These are phyloP conservation scores for Pyricularia grisea DNA, from an alignment of 2,329 filamentous ascomycete species.

Conservation along the genomic window DNA sequence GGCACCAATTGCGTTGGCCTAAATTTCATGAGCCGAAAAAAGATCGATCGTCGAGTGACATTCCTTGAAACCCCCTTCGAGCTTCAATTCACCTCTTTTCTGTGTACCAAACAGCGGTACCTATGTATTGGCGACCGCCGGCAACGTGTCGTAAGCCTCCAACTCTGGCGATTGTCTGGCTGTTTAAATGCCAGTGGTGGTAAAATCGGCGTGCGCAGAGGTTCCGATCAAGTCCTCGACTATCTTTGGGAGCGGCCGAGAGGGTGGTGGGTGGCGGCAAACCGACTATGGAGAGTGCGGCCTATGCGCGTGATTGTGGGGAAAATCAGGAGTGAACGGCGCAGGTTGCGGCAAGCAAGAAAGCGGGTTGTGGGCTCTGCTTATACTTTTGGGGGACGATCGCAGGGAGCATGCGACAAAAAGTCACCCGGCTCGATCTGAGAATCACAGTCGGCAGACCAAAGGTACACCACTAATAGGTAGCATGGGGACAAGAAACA, in stretches of 20 bases:
- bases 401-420: not conserved
- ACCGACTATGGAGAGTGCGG: not conserved
- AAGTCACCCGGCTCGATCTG: not conserved
- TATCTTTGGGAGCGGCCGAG: not conserved
- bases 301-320: conserved; percentile 3
- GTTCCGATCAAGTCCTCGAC: not conserved
- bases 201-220: not conserved
- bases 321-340: not conserved
- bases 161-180: not conserved
- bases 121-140: not conserved
- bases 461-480: not conserved
- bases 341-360: not conserved
- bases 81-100: not conserved
- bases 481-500: not conserved
- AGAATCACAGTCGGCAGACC: not conserved
- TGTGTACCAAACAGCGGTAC: not conserved
- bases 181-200: not conserved
- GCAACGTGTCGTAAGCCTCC: not conserved
- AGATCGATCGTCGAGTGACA: not conserved
- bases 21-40: not conserved
- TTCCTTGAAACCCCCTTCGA: not conserved
- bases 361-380: not conserved
- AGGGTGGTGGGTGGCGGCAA: not conserved
- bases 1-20: not conserved
- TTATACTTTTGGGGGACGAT: not conserved